A percentile compares a stretch with the other conserved stretches of the same genome.
These are phyloP conservation scores for Coniochaeta pulveracea DNA, from an alignment of 2,329 filamentous ascomycete genomes.

Conservation along the genomic window DNA sequence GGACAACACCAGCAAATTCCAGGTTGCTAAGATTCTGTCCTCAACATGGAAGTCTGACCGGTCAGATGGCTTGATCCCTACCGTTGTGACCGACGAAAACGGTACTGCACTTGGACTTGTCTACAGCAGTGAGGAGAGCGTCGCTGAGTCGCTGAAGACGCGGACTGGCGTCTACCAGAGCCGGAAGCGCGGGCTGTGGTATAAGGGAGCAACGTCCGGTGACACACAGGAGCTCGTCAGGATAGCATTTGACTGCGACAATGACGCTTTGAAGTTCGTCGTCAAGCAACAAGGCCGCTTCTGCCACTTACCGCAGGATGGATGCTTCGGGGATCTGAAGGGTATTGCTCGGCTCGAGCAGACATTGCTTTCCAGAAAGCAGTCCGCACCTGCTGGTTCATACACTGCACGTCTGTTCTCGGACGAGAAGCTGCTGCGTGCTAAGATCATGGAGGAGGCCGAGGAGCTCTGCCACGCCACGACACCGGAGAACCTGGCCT, in stretches of 20 bases:
- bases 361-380: constrained; percentile 72
- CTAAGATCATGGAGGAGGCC: constrained; percentile 98
- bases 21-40: constrained; percentile 60
- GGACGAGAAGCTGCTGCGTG: constrained; percentile 76
- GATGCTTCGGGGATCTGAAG: constrained; percentile 78
- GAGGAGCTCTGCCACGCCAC: constrained; percentile 86
- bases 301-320: constrained; percentile 85
- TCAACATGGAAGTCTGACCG: constrained; percentile 71
- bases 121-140: constrained; percentile 87
- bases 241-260: constrained; percentile 83
- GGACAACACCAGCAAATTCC: constrained; percentile 47
- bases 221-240: constrained; percentile 84
- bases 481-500: constrained; percentile 73
- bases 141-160: constrained; percentile 74
- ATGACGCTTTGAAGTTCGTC: constrained; percentile 81
- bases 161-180: constrained; percentile 84
- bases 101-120: constrained; percentile 80
- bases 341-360: constrained; percentile 80
- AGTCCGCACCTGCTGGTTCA: constrained; percentile 74
- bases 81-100: constrained; percentile 80
- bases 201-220: constrained; percentile 90
- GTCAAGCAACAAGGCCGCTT: constrained; percentile 87
- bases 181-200: constrained; percentile 88
- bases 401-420: constrained; percentile 92
- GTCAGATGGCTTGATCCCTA: constrained; percentile 74